phyloP scores from a whole-genome alignment of 331 rosid genomes.

The Quercus lobata region DNA sequence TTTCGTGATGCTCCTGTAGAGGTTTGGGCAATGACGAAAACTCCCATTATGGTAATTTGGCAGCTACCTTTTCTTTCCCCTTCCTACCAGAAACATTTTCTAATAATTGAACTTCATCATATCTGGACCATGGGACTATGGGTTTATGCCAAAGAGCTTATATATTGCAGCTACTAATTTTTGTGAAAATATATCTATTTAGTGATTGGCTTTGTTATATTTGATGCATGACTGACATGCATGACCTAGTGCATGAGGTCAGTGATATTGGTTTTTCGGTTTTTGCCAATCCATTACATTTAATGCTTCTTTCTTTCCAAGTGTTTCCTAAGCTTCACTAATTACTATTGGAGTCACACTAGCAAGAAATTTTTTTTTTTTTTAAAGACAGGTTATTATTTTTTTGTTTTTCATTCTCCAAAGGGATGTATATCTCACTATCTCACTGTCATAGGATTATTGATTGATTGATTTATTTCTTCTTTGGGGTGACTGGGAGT shows the following conservation, averaged over 20 bases:
- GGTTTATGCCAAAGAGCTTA: neutral
- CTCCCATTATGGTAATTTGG: conserved; percentile 87
- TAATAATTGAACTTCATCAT: neutral
- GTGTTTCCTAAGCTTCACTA: neutral
- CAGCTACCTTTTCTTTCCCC: conserved; percentile 16
- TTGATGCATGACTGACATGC: neutral
- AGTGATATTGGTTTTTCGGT: neutral
- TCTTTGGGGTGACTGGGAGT: neutral
- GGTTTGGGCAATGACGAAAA: conserved; percentile 99
- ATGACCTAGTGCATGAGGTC: neutral
- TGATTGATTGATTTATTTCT: neutral
- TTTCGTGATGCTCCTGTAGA: conserved; percentile 99
- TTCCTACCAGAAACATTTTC: neutral
- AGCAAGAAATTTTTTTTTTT: neutral
- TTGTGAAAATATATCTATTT: neutral
- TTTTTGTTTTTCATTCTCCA: neutral
- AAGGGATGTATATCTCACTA: neutral
- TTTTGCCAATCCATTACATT: neutral
- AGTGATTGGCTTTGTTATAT: neutral
- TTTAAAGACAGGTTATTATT: neutral
- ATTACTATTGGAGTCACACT: neutral
- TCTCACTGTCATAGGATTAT: neutral
- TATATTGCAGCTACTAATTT: neutral
- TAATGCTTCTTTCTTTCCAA: neutral
- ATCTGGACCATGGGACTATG: neutral